Evolutionary conservation across 768 basidiomycete genomes (phyloP), one percentile per base, ranked within the genome.

Genomic region (Hygrophorus pudorinus): DNA sequence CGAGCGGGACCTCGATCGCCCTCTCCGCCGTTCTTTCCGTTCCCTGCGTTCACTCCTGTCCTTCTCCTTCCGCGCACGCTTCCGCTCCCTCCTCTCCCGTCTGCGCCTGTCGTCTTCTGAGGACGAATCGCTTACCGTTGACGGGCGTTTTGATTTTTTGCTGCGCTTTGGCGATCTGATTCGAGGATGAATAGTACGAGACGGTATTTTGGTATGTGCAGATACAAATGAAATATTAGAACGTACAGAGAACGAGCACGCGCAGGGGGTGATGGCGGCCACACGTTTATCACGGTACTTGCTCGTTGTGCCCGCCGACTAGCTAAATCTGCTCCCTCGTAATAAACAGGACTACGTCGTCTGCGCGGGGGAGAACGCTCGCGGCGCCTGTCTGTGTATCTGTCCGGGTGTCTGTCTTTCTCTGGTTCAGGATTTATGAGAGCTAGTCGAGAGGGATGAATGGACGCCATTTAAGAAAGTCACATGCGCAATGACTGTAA

Each of bases 231-330:
- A 16, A 38, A 46, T 32, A 16, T 5, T 35, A 18, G 2, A 66
- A 24, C 79, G 24, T 62, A 85, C 77, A 76, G 50, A 37, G 62
- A 60, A 30, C 85, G 75, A 30, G 72, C 64, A 44, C 78, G 77
- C 8, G 70, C 75, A 50, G 81, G 82, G 0, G 89, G 89, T 2
- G 89, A 91, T 3, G 78, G 61, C 1, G 89, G 89, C 89, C 89
- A 92, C n/a, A 88, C 69, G 51, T 72, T 71, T 1, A 78, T 59
- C 4, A 67, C 69, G 7, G 63, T 73, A 4, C 53, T 66, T 51
- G 78, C 78, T 38, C 89, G 70, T 57, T 89, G 80, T 38, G 68
- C 56, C 44, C 85, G 70, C 27, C 89, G 88, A 53, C 88, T 91
- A 48, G 1, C 41, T 47, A 16, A 42, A 29, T 4, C 35, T 38